These are phyloP conservation scores for Ceratobasidium sp. DNA, from an alignment of 1,284 basidiomycete genomes.

Conservation along the genomic window DNA sequence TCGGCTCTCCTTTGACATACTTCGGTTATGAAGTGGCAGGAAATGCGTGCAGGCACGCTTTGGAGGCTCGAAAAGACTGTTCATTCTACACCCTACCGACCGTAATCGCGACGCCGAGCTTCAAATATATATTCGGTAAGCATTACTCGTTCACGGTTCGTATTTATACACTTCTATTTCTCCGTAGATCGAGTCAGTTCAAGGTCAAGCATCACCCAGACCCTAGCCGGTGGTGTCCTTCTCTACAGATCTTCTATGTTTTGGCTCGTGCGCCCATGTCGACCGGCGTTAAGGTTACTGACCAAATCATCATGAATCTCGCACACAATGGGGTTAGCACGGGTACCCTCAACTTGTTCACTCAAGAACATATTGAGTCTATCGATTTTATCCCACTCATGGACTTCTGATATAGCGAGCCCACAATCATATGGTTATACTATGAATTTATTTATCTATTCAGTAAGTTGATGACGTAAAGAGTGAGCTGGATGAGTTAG, in stretches of 20 bases:
- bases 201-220: constrained; percentile 48
- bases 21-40: constrained; percentile 24
- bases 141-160: not conserved
- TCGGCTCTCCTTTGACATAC: constrained; percentile 41
- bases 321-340: constrained; percentile 47
- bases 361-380: not conserved
- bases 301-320: constrained; percentile 48
- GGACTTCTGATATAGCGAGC: too few relatives aligned
- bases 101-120: constrained; percentile 7
- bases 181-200: constrained; percentile 38
- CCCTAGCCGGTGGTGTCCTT: constrained; percentile 42
- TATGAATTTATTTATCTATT: too few relatives aligned
- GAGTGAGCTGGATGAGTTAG: too few relatives aligned
- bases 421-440: too few relatives aligned
- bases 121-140: constrained; percentile 39
- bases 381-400: constrained; percentile 16
- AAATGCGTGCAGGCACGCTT: constrained; percentile 46
- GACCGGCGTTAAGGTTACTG: constrained; percentile 26
- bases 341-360: constrained; percentile 1
- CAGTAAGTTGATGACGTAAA: too few relatives aligned
- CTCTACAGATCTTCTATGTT: constrained; percentile 46
- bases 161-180: not conserved
- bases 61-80: constrained; percentile 48
- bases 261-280: constrained; percentile 16
- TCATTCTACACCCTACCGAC: constrained; percentile 45